These are phyloP conservation scores for Flaveria ramosissima DNA, from an alignment of 129 eudicot genomes.

Conservation along the genomic window DNA sequence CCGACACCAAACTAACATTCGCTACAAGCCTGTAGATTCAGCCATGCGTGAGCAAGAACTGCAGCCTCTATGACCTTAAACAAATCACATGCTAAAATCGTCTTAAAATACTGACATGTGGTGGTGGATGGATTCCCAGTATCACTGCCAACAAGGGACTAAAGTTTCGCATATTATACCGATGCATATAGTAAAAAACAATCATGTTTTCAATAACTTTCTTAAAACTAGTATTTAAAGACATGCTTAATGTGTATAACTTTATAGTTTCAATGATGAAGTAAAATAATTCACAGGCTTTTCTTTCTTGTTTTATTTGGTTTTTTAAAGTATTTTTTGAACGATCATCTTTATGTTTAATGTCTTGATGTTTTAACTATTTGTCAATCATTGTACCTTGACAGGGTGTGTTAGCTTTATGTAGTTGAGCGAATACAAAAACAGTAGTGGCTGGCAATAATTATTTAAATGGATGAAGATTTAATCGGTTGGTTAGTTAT, in stretches of 20 bases:
- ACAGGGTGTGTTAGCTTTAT: neutral
- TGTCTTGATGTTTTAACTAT: neutral
- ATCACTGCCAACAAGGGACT: constrained; percentile 20
- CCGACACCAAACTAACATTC: constrained; percentile 37
- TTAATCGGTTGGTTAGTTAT: neutral
- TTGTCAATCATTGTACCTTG: constrained; percentile 11
- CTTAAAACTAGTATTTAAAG: constrained; percentile 16
- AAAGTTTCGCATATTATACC: constrained; percentile 18
- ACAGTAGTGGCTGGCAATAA: neutral
- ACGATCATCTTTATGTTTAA: neutral
- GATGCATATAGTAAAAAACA: constrained; percentile 25
- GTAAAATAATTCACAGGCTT: constrained; percentile 1
- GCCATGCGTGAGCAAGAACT: constrained; percentile 77
- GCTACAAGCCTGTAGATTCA: constrained; percentile 72
- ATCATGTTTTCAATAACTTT: constrained; percentile 7
- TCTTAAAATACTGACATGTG: neutral
- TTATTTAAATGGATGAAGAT: neutral
- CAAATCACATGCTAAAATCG: neutral
- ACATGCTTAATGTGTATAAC: constrained; percentile 25
- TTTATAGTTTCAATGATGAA: constrained; percentile 14
- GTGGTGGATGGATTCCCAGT: constrained; percentile 4
- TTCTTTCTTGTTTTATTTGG: neutral
- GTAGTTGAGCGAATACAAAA: neutral
- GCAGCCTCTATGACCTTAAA: constrained; percentile 56
- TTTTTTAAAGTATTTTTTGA: neutral